These are phyloP conservation scores for Rhodomyrtus psidioides DNA, from an alignment of 441 rosid species.

Conservation along the genomic window DNA sequence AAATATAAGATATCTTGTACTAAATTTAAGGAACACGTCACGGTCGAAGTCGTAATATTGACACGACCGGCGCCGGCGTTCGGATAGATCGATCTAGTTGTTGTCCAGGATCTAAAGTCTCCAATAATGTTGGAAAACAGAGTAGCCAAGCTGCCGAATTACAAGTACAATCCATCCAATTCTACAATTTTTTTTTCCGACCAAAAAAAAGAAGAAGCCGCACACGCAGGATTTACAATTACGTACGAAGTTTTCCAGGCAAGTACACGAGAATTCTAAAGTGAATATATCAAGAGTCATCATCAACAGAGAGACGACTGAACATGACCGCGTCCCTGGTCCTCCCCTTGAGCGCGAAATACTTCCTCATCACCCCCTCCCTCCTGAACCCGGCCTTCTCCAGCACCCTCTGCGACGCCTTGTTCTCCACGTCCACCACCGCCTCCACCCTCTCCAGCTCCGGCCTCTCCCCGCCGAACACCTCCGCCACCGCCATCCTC, in stretches of 20 bases:
- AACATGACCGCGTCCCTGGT: constrained; percentile 50
- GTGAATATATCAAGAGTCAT: neutral
- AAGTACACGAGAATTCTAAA: neutral
- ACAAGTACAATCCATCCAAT: neutral
- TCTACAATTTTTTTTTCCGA: neutral
- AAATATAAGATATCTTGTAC: no score
- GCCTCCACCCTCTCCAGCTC: constrained; percentile 69
- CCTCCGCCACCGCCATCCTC: constrained; percentile 26
- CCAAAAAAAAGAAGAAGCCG: no score
- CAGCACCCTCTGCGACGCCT: constrained; percentile 57
- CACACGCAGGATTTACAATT: neutral
- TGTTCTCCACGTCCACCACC: constrained; percentile 47
- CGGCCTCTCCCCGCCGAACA: constrained; percentile 39
- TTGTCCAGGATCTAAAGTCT: neutral
- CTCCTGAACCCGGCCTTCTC: constrained; percentile 58
- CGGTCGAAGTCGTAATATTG: no score
- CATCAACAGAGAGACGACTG: constrained; percentile 51
- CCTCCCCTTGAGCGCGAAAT: constrained; percentile 26
- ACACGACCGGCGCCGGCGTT: neutral
- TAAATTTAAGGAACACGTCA: no score
- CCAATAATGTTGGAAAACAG: neutral
- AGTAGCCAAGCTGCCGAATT: neutral
- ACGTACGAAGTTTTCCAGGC: neutral
- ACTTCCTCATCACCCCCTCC: constrained; percentile 61
- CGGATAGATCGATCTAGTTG: neutral